Conservation (phyloP, 2,329 filamentous ascomycete species). For the Myriosclerotinia duriaeana region DNA sequence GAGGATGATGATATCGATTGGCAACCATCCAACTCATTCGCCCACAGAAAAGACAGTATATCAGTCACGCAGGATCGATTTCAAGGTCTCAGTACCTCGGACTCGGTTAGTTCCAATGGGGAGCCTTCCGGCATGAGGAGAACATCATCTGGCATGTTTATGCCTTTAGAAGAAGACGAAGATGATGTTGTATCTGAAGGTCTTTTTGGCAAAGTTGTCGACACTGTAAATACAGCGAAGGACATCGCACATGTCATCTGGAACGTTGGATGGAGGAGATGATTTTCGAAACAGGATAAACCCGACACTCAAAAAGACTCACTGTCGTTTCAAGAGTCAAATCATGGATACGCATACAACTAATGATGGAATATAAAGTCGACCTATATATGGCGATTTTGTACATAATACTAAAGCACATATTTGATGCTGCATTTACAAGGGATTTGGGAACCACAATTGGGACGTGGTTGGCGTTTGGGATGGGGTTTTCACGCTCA, state of each 20-base stretch:
- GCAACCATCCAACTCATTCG: slow-evolving; percentile 40
- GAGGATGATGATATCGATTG: slow-evolving; percentile 54
- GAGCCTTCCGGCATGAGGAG: slow-evolving; percentile 65
- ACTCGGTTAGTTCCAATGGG: slow-evolving; percentile 42
- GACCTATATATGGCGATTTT: slow-evolving; percentile 29
- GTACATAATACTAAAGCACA: slow-evolving; percentile 27
- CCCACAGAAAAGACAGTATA: slow-evolving; percentile 38
- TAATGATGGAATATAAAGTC: slow-evolving; percentile 30
- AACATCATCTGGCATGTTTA: slow-evolving; percentile 85
- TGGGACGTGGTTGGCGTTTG: slow-evolving; percentile 19
- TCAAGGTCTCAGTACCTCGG: slow-evolving; percentile 33
- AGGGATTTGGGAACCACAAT: slow-evolving; percentile 14
- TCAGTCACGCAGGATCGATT: slow-evolving; percentile 37
- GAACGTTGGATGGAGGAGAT: slow-evolving; percentile 52
- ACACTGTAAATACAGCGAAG: slow-evolving; percentile 62
- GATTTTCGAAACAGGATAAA: slow-evolving; percentile 23
- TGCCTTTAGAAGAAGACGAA: slow-evolving; percentile 79
- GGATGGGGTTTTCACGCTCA: neutral
- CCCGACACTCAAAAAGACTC: slow-evolving; percentile 12
- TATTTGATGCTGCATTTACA: slow-evolving; percentile 23
- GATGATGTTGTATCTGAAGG: slow-evolving; percentile 60
- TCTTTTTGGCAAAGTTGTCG: slow-evolving; percentile 41
- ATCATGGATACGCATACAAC: slow-evolving; percentile 14
- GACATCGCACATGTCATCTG: slow-evolving; percentile 71
- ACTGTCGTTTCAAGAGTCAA: neutral